Evolutionary conservation across 1,284 basidiomycete species (phyloP), one percentile per base, ranked within the genome.

Genomic region (Pyrrhoderma lamaoense): DNA sequence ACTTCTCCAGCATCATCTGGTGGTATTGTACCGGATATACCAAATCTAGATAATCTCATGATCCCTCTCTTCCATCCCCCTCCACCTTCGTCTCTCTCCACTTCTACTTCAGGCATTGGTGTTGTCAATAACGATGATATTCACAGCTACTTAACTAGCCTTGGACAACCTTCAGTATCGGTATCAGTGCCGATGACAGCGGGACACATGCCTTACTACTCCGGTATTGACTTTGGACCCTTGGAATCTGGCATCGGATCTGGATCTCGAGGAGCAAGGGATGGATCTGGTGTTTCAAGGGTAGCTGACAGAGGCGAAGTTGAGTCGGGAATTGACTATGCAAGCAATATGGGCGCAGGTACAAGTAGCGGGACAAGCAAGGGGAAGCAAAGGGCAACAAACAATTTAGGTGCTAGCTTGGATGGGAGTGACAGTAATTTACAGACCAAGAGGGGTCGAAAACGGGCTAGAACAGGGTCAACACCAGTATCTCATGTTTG

Each of bases 401-500:
- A 40, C 38, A 4, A 40, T n/a, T 18, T 22, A n/a, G 38, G 9
- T 16, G 9, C 19, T 38, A 22, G 31, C 14, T 7, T 38, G 27
- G 35, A 49, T 22, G 39, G n/a, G 23, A 42, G 37, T 27, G 56
- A 18, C 11, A 16, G n/a, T 5, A 48, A 19, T 14, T 11, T 31
- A 38, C 14, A 18, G 18, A 25, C 47, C 23, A 43, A 40, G 8
- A 42, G 43, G 42, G 42, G 46, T 27, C 25, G 42, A 35, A 27
- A 18, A 53, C 23, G 45, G 14, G 49, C 51, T 16, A 35, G 45
- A n/a, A 42, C 31, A 16, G 22, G 37, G 23, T 49, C 27, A 5
- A 11, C 5, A 11, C 27, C 27, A 31, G 11, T 11, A 31, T 5
- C 11, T 5, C 27, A 42, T 14, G 37, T 50, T 70, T 70, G 84